These are phyloP conservation scores for Botryotinia narcissicola DNA, from an alignment of 2,329 filamentous ascomycete genomes.

Conservation along the genomic window DNA sequence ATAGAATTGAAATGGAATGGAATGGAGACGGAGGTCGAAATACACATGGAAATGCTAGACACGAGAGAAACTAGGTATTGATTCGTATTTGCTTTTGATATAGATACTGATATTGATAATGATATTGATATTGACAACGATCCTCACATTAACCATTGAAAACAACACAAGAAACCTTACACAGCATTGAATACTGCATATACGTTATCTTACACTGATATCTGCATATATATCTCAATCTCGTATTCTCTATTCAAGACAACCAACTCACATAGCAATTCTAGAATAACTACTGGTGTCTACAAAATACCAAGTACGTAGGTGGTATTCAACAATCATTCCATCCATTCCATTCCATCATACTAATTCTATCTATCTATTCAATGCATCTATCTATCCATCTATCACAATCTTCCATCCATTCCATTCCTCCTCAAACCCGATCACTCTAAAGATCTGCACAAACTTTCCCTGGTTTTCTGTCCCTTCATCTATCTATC, in stretches of 20 bases:
- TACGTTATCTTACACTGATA: neutral
- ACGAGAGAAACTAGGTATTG: neutral
- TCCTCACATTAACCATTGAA: neutral
- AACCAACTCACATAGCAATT: neutral
- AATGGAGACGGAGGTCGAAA: neutral
- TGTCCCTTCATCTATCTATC: no score
- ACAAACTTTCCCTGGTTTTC: neutral
- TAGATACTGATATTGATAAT: neutral
- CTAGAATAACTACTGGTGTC: neutral
- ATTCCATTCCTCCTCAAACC: neutral
- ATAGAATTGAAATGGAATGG: neutral
- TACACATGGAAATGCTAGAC: neutral
- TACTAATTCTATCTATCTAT: neutral
- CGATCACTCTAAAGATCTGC: neutral
- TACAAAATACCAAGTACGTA: neutral
- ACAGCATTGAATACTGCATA: neutral
- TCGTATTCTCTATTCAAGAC: neutral
- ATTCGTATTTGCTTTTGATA: neutral
- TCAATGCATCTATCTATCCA: neutral
- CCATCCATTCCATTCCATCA: neutral
- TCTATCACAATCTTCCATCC: neutral
- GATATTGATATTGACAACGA: neutral
- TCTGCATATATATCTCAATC: slow-evolving; percentile 9
- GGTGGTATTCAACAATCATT: neutral
- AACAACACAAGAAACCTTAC: neutral